These are phyloP conservation scores for Tetrapisispora namnaoensis DNA, from an alignment of 805 yeast species.

Conservation along the genomic window DNA sequence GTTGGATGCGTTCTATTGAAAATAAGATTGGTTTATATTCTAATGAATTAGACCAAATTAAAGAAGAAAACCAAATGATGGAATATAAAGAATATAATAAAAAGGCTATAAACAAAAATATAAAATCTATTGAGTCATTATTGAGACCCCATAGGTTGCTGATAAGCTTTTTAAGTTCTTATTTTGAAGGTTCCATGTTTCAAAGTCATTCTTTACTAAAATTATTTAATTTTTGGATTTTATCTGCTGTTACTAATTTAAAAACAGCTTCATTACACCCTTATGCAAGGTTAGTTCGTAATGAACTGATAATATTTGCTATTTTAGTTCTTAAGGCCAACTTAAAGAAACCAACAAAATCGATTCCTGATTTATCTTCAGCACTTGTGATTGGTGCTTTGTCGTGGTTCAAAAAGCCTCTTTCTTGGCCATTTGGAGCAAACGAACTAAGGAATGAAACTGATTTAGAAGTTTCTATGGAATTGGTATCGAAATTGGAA, in stretches of 20 bases:
- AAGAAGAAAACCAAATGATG: constrained; percentile 66
- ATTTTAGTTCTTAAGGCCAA: constrained; percentile 55
- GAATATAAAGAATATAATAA: constrained; percentile 82
- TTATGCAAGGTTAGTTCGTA: constrained; percentile 62
- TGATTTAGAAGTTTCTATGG: constrained; percentile 51
- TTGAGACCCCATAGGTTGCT: constrained; percentile 63
- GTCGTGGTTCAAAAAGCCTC: constrained; percentile 63
- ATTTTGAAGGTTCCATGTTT: constrained; percentile 67
- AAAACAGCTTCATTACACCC: constrained; percentile 70
- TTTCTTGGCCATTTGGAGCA: constrained; percentile 76
- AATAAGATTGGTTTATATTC: constrained; percentile 57
- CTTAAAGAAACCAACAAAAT: constrained; percentile 37
- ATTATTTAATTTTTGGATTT: constrained; percentile 52
- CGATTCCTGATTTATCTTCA: constrained; percentile 33
- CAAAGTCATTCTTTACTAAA: constrained; percentile 63
- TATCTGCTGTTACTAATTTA: constrained; percentile 44
- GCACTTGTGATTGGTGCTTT: constrained; percentile 56
- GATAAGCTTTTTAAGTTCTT: constrained; percentile 58
- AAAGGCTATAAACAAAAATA: constrained; percentile 42
- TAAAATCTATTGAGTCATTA: constrained; percentile 38
- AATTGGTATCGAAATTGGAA: constrained; percentile 32
- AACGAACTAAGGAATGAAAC: constrained; percentile 62
- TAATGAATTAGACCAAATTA: constrained; percentile 39
- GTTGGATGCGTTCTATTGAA: constrained; percentile 60
- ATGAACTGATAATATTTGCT: constrained; percentile 62